Conservation (phyloP, 2,329 filamentous ascomycete species). For the Verticillium isaacii region DNA sequence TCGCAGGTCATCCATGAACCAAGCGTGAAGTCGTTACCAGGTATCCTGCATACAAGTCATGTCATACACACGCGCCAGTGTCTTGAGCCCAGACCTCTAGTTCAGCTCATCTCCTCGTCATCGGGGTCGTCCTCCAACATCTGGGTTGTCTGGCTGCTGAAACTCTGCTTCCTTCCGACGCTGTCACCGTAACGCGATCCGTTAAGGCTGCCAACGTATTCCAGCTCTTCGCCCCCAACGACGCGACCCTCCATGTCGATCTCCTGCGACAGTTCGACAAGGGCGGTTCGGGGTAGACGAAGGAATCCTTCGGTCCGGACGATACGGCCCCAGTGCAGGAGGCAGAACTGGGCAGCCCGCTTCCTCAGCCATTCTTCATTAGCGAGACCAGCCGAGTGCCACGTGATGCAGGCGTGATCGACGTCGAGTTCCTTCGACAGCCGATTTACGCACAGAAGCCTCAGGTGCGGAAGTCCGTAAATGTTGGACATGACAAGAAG, state of each 20-base stretch:
- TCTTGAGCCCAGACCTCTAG: neutral
- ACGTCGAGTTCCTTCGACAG: slow-evolving; percentile 88
- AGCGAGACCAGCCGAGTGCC: slow-evolving; percentile 87
- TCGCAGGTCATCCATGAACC: neutral
- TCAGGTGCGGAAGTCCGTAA: slow-evolving; percentile 92
- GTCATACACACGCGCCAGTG: neutral
- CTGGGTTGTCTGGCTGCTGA: slow-evolving; percentile 55
- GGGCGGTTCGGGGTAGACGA: slow-evolving; percentile 67
- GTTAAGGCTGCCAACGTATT: slow-evolving; percentile 47
- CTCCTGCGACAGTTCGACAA: slow-evolving; percentile 90
- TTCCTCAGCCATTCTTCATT: slow-evolving; percentile 92
- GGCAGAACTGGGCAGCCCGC: slow-evolving; percentile 80
- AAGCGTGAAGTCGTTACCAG: neutral
- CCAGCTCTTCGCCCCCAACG: slow-evolving; percentile 78
- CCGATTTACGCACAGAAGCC: slow-evolving; percentile 85
- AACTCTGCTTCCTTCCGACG: slow-evolving; percentile 50
- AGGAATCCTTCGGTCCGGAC: slow-evolving; percentile 87
- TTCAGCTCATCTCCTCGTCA: slow-evolving; percentile 53
- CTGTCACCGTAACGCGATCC: slow-evolving; percentile 41
- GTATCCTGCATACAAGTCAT: neutral
- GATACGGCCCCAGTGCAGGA: slow-evolving; percentile 91
- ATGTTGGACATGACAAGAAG: slow-evolving; percentile 97
- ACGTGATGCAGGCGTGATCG: slow-evolving; percentile 90
- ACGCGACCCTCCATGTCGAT: slow-evolving; percentile 91
- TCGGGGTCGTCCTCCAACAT: slow-evolving; percentile 53